Evolutionary conservation across 2,329 filamentous ascomycete species (phyloP), one percentile per base, ranked within the genome.

Genomic region (Tolypocladium endophyticum): DNA sequence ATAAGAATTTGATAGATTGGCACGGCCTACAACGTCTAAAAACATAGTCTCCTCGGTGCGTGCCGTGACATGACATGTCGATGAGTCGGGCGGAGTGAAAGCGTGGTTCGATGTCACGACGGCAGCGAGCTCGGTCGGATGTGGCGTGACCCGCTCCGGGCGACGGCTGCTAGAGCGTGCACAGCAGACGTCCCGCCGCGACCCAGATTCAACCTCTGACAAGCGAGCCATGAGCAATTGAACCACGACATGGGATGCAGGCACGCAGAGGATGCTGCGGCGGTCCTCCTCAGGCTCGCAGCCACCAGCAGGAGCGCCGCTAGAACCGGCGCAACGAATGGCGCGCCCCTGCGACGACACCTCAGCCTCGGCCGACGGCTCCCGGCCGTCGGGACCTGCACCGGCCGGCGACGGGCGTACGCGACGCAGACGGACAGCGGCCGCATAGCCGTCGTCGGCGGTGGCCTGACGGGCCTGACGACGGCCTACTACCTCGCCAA

Each of bases 381-480:
- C 28, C 47, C 28, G 16, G 7, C 25, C 4, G 12, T 28, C 14
- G 25, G 25, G 23, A 25, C 14, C 16, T 30, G 47, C 25, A 20
- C 14, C 25, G 30, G 8, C 28, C 50, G 50, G 4, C 50, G 50
- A 59, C 53, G 53, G 18, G 23, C 55, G 28, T 66, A 63, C 57
- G 60, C 60, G n/a, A 66, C 68, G 5, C 55, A 61, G 50, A 62
- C 61, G n/a, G 64, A 67, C 33, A 66, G 65, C 23, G 66, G 72
- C 59, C 65, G 73, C 25, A 76, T 90, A 59, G 90, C 88, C 30
- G 79, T 95, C 57, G 73, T 95, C 36, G 92, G 92, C 58, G 90
- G 87, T 61, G 92, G 92, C 47, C 86, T 96, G 70, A 94, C 90
- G 1, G 92, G 92, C 57, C 81, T 96, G 55, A 83, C 87, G 41